Base-by-base conservation (phyloP, 2,329 filamentous ascomycete genomes). In the Paracoccidioides brasiliensis region DNA sequence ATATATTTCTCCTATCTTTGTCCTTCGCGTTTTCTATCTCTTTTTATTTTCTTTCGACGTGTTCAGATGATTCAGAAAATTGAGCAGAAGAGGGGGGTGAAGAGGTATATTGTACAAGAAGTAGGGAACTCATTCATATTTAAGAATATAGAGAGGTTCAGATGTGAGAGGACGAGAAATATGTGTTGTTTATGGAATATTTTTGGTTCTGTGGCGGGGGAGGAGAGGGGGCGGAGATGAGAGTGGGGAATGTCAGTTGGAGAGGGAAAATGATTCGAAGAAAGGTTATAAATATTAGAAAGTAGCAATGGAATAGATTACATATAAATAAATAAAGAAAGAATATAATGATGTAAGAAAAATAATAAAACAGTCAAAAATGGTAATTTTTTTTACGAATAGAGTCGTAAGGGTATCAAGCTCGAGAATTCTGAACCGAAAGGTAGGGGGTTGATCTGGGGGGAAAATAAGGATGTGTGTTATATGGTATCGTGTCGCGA, bases 331-430 rank as follows among this genome's bases (percentile, higher is more conserved):
- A 42, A 38, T 8, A n/a, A 52, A 12, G 33, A 45, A 45, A n/a
- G n/a, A 53, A 44, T 53, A 53, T 32, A 55, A 48, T 54, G 49
- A 14, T 48, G 35, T 41, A 50, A 28, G 22, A 30, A 42, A 12
- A 42, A 50, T 32, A 3, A 46, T 22, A 22, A 53, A 37, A 12
- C 4, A 37, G 14, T 53, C 52, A 41, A 52, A 55, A 22, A 33
- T 22, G n/a, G 38, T n/a, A 33, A 7, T 6, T 45, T 10, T 49
- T 46, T 46, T 40, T 55, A 35, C 43, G 53, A 50, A 30, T 15
- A 54, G 38, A 50, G 32, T 54, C 51, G 37, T 53, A 56, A 53
- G 54, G 54, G 49, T 56, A 56, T 56, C 54, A 56, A 53, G 38
- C 12, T 45, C 44, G 32, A 56, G 32, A 22, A 42, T 35, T 46